phyloP scores from a whole-genome alignment of 345 rosid species.

The Brassica nigra region DNA sequence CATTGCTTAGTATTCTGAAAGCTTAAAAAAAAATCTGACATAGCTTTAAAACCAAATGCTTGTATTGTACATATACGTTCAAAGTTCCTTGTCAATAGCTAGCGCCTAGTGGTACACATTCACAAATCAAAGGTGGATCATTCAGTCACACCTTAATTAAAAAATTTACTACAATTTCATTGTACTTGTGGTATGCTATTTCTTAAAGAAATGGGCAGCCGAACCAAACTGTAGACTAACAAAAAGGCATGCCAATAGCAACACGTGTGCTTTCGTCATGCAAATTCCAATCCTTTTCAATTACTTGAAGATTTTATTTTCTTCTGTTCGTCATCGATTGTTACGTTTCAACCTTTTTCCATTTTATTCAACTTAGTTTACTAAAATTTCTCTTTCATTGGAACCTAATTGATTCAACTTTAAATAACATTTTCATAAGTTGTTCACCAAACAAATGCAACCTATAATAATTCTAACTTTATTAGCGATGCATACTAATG shows the following conservation, averaged over 20 bases:
- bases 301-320: not conserved
- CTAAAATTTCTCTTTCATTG: conserved; percentile 6
- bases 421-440: conserved; percentile 31
- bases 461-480: conserved; percentile 21
- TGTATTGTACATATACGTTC: not conserved
- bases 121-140: not conserved
- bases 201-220: conserved; percentile 20
- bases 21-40: not conserved
- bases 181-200: not conserved
- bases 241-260: conserved; percentile 9
- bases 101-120: not conserved
- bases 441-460: conserved; percentile 40
- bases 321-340: conserved; percentile 14
- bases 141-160: not conserved
- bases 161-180: not conserved
- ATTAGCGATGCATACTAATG: not conserved
- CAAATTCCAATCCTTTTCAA: conserved; percentile 2
- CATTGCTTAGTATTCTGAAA: not conserved
- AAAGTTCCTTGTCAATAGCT: not conserved
- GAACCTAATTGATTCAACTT: conserved; percentile 13
- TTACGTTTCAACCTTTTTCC: conserved; percentile 36
- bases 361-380: conserved; percentile 25
- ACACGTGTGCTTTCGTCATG: conserved; percentile 32
- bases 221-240: conserved; percentile 22
- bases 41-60: not conserved